Evolutionary conservation across 129 eudicot genomes (phyloP).

Genomic region (Pulicaria dysenterica): DNA sequence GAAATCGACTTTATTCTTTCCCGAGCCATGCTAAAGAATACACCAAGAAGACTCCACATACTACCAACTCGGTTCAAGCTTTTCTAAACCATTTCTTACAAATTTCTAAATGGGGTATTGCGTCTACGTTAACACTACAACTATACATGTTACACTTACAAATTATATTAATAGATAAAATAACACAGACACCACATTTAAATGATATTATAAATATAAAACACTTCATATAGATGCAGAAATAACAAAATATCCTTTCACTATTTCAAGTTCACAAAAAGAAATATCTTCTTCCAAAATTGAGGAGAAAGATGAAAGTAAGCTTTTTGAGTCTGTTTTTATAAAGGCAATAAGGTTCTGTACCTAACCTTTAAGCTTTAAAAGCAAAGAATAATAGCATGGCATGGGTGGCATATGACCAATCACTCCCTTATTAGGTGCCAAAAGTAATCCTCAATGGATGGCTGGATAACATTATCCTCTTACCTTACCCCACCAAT

Average conservation of each 20-base stretch:
- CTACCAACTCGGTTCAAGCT: neutral
- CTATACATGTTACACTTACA: too few species aligned
- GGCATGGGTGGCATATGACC: constrained; percentile 25
- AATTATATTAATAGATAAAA: too few species aligned
- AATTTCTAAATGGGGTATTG: too few species aligned
- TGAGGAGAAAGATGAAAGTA: neutral
- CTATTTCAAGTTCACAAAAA: too few species aligned
- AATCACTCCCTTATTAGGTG: constrained; percentile 19
- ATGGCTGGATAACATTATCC: constrained; percentile 36
- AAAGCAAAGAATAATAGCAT: constrained; percentile 20
- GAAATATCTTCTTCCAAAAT: too few species aligned
- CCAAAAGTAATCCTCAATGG: constrained; percentile 29
- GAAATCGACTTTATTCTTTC: neutral
- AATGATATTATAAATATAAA: too few species aligned
- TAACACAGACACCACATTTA: too few species aligned
- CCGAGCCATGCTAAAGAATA: neutral
- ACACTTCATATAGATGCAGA: too few species aligned
- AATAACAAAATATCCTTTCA: too few species aligned
- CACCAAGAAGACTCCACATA: neutral
- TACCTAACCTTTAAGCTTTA: constrained; percentile 22
- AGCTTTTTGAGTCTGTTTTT: constrained; percentile 11
- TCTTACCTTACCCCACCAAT: constrained; percentile 25
- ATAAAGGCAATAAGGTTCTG: constrained; percentile 13
- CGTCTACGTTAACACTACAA: too few species aligned
- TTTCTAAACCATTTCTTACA: neutral